Conservation (phyloP, 2,329 filamentous ascomycete genomes). For the Hymenoscyphus scutula region DNA sequence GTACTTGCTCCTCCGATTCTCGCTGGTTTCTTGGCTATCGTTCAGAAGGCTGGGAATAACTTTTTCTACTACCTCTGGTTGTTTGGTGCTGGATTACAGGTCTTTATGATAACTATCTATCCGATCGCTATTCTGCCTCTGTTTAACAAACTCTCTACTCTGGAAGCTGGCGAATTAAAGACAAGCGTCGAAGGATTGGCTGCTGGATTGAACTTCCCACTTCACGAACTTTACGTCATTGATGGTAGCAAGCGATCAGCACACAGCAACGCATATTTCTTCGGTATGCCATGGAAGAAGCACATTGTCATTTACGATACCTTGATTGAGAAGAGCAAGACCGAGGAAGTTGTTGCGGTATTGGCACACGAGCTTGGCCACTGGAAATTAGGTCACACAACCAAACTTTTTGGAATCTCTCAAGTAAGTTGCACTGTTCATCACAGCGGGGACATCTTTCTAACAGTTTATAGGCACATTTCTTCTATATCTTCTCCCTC, state of each 20-base stretch:
- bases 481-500: conserved; percentile 94
- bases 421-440: conserved; percentile 53
- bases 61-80: conserved; percentile 99
- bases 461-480: conserved; percentile 64
- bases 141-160: conserved; percentile 96
- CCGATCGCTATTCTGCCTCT: conserved; percentile 89
- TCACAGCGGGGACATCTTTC: conserved; percentile 10
- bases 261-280: conserved; percentile 94
- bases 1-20: conserved; percentile 84
- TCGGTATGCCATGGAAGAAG: conserved; percentile 98
- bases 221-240: conserved; percentile 91
- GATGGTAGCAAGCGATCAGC: conserved; percentile 85
- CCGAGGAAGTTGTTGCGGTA: conserved; percentile 90
- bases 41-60: conserved; percentile 86
- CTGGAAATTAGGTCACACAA: conserved; percentile 95
- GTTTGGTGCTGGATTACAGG: conserved; percentile 83
- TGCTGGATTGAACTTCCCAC: conserved; percentile 80
- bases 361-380: conserved; percentile 94
- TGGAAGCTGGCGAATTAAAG: conserved; percentile 85
- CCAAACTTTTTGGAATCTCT: conserved; percentile 81
- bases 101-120: conserved; percentile 95
- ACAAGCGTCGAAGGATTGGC: conserved; percentile 82
- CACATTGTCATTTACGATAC: conserved; percentile 99
- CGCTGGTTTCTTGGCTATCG: conserved; percentile 87
- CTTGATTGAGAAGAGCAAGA: conserved; percentile 89